Conservation (phyloP, 768 basidiomycete genomes). For the Lentinula guzmanii region DNA sequence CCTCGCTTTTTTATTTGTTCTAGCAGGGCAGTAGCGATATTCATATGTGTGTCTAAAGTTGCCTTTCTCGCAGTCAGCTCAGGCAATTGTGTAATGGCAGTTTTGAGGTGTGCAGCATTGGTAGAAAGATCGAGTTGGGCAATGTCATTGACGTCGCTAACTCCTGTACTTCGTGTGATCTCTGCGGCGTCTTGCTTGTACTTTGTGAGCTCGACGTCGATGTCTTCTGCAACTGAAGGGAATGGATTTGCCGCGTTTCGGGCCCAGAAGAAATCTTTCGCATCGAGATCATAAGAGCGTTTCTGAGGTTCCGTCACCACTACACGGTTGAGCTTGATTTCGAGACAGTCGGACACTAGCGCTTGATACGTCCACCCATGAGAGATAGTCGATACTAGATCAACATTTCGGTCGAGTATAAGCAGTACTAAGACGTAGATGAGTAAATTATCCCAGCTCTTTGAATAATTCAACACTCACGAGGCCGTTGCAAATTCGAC, state of each 20-base stretch:
- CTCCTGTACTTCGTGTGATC: constrained; percentile 92
- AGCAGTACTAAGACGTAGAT: constrained; percentile 64
- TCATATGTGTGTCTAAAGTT: constrained; percentile 98
- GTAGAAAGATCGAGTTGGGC: constrained; percentile 92
- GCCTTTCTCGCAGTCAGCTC: constrained; percentile 96
- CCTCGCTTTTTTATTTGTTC: constrained; percentile 95
- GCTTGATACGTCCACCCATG: constrained; percentile 99
- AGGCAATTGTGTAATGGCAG: constrained; percentile 94
- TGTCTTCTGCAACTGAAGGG: constrained; percentile 97
- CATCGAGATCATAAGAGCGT: constrained; percentile 89
- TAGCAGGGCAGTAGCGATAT: constrained; percentile 91
- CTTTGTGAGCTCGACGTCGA: constrained; percentile 84
- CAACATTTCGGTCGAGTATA: constrained; percentile 91
- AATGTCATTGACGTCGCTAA: constrained; percentile 94
- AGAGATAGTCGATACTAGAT: constrained; percentile 86
- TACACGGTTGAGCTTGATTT: constrained; percentile 95
- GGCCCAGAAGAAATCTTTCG: constrained; percentile 99
- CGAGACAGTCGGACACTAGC: constrained; percentile 93
- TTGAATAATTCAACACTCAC: constrained; percentile 36
- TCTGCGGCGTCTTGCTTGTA: constrained; percentile 97
- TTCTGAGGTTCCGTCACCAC: constrained; percentile 69
- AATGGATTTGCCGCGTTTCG: constrained; percentile 95
- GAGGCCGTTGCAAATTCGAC: constrained; percentile 80
- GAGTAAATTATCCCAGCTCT: neutral
- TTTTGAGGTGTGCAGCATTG: constrained; percentile 92